Base-by-base conservation (phyloP, 2,329 filamentous ascomycete species). In the Penicillium vulpinum region DNA sequence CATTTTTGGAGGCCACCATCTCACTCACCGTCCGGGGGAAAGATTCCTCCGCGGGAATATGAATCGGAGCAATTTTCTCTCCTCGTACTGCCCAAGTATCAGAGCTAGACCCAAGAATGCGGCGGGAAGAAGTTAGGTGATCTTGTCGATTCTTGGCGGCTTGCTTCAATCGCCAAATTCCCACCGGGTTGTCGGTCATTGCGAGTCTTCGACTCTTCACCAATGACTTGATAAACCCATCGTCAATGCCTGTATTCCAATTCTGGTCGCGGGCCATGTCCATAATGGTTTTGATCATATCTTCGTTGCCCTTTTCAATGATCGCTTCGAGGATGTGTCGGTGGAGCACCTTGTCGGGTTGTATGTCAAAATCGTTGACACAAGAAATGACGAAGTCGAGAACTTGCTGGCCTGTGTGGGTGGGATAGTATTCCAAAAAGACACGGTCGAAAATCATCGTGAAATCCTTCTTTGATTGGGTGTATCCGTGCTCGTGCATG, bases 121-220 rank as follows among this genome's bases (percentile, higher is more conserved):
- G 72, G 33, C 69, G 68, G 7, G 73, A 74, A 36, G 65, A 61
- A 40, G 73, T 62, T 26, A 68, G 62, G 45, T 70, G 64, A 10
- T 68, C 66, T 47, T 71, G 65, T 44, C 72, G 68, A 16, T 67
- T 59, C 44, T 72, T 70, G 10, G 74, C 73, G 9, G 73, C 70
- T 47, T 74, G 72, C 22, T 76, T 65, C 72, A 77, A 73, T 41
- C 73, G 68, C 74, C 75, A 77, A 47, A 75, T 67, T 5, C 75
- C 73, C 16, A 71, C 67, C 1, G 73, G 72, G 7, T 67, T 66
- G 16, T 68, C 62, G 56, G 74, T 70, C 52, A 72, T 68, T 44
- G 71, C 65, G n/a, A 70, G 58, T 13, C 69, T 72, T 21, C 72
- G 71, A n/a, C 55, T 56, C 18, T 68, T 70, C n/a, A 77, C 31